Conservation (phyloP, 371 early-diverging fungal genomes). For the Sanchytrium tribonematis region DNA sequence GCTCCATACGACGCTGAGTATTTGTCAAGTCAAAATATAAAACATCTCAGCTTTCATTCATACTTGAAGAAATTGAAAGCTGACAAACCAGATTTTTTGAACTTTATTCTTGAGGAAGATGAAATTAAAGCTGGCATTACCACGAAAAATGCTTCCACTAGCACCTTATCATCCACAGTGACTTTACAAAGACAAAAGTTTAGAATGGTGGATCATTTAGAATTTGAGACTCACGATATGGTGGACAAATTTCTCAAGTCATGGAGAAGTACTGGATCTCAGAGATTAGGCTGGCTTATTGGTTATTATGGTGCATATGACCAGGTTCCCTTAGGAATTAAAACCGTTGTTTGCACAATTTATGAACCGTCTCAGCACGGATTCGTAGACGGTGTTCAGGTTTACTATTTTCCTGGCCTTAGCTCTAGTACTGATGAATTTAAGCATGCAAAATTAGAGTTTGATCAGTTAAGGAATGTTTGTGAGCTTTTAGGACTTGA, state of each 20-base stretch:
- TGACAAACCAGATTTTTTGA: slow-evolving; percentile 19
- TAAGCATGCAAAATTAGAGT: no score
- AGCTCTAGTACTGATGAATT: no score
- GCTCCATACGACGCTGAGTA: slow-evolving; percentile 71
- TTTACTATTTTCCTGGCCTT: no score
- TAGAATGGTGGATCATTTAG: slow-evolving; percentile 94
- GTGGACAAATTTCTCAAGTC: slow-evolving; percentile 61
- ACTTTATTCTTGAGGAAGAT: not conserved
- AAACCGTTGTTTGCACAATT: slow-evolving; percentile 83
- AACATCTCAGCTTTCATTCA: slow-evolving; percentile 85
- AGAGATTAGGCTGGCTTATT: slow-evolving; percentile 75
- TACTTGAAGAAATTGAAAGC: slow-evolving; percentile 47
- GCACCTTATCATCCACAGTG: slow-evolving; percentile 10
- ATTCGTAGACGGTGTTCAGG: slow-evolving; percentile 48
- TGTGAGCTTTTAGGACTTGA: no score
- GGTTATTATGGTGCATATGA: slow-evolving; percentile 74
- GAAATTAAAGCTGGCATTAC: slow-evolving; percentile 2
- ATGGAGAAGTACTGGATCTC: slow-evolving; percentile 62
- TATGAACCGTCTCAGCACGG: slow-evolving; percentile 77
- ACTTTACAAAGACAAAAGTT: slow-evolving; percentile 28
- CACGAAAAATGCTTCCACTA: slow-evolving; percentile 7
- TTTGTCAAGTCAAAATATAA: slow-evolving; percentile 62
- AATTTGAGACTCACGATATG: slow-evolving; percentile 62
- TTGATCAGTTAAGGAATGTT: no score
- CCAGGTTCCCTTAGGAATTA: slow-evolving; percentile 80